Evolutionary conservation across 805 yeast genomes (phyloP).

Genomic region (Sugiyamaella boreocaroliniensis): DNA sequence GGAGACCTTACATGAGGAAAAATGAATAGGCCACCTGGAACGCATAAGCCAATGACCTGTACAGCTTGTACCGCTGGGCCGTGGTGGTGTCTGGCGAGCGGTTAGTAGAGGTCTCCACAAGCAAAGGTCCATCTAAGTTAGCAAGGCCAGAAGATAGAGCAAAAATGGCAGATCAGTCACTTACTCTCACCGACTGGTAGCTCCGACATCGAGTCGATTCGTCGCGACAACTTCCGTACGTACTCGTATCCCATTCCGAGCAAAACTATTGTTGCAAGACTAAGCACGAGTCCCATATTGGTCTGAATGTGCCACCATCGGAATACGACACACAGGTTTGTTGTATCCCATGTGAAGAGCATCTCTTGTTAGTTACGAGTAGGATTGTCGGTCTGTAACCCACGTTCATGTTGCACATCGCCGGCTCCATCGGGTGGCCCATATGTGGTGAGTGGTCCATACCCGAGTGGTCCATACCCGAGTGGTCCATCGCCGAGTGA

Average conservation of each 20-base stretch:
- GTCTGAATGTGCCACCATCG: slow-evolving; percentile 74
- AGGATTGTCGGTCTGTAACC: too few relatives aligned
- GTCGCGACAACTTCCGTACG: slow-evolving; percentile 31
- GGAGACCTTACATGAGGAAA: slow-evolving; percentile 27
- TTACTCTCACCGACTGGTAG: background rate
- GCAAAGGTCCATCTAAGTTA: slow-evolving; percentile 1
- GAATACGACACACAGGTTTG: slow-evolving; percentile 65
- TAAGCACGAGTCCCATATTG: slow-evolving; percentile 42
- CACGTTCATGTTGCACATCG: slow-evolving; percentile 23
- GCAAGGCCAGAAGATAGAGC: background rate
- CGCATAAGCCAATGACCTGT: slow-evolving; percentile 40
- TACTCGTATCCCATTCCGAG: slow-evolving; percentile 58
- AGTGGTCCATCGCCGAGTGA: slow-evolving; percentile 19
- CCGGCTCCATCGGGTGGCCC: slow-evolving; percentile 4
- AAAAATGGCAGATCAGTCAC: background rate
- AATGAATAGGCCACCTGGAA: slow-evolving; percentile 64
- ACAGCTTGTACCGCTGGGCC: slow-evolving; percentile 1
- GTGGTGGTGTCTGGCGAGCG: background rate
- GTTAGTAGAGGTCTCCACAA: background rate
- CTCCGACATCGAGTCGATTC: slow-evolving; percentile 9
- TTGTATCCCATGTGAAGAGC: slow-evolving; percentile 75
- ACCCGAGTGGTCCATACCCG: slow-evolving; percentile 12
- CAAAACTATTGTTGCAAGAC: slow-evolving; percentile 43
- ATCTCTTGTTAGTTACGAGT: slow-evolving; percentile 32
- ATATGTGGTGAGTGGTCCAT: slow-evolving; percentile 7